Conservation (phyloP, 1,284 basidiomycete genomes). For the Cystobasidium sp. region DNA sequence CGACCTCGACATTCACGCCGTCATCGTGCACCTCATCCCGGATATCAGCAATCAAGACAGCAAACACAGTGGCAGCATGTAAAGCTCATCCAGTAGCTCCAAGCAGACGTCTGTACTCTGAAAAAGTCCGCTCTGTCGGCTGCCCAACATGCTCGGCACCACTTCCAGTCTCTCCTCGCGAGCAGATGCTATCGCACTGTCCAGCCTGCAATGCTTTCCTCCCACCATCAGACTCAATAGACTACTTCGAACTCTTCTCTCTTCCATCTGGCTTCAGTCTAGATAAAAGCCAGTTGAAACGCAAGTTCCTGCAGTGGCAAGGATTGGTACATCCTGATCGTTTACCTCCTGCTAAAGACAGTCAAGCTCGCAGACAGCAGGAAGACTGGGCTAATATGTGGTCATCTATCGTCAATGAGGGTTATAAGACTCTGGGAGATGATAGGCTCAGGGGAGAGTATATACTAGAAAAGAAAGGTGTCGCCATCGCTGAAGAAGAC, state of each 20-base stretch:
- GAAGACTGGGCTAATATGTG: conserved; percentile 69
- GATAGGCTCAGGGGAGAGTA: conserved; percentile 73
- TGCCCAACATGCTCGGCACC: conserved; percentile 36
- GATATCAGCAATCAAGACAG: no score
- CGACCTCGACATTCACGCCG: not conserved
- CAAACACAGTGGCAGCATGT: not conserved
- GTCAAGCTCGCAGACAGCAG: conserved; percentile 62
- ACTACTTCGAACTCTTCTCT: conserved; percentile 63
- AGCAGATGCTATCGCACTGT: conserved; percentile 18
- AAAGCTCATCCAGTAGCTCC: not conserved
- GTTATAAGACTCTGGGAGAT: conserved; percentile 69
- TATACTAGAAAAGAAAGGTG: conserved; percentile 65
- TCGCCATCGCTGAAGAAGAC: conserved; percentile 72
- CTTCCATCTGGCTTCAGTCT: conserved; percentile 71
- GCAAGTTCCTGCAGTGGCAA: conserved; percentile 69
- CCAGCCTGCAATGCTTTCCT: conserved; percentile 37
- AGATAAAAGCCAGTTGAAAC: conserved; percentile 64
- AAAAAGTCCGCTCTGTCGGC: not conserved
- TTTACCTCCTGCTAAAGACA: conserved; percentile 56
- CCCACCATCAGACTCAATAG: conserved; percentile 19
- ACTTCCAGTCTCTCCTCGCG: conserved; percentile 26
- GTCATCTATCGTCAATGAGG: conserved; percentile 69
- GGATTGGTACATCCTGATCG: conserved; percentile 75
- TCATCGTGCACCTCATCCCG: no score
- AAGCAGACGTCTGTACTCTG: not conserved